Evolutionary conservation across 305 asterid genomes (phyloP).

Genomic region (Stenogyne calaminthoides): DNA sequence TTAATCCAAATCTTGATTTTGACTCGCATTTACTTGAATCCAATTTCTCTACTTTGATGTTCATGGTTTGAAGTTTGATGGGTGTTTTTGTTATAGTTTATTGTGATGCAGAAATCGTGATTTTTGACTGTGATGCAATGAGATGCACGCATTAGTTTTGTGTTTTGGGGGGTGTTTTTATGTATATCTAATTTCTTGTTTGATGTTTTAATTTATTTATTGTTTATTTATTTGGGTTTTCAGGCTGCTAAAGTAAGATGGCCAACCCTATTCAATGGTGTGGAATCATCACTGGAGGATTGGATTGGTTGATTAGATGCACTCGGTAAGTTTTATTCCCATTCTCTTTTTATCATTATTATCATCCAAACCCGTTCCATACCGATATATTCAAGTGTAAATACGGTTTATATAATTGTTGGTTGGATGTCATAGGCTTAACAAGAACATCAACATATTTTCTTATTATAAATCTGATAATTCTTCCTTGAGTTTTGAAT

Average conservation of each 20-base stretch:
- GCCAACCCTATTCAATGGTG: constrained; percentile 74
- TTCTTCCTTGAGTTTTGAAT: no score
- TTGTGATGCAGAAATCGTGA: constrained; percentile 4
- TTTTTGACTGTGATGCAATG: neutral
- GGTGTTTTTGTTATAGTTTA: neutral
- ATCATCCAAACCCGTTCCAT: neutral
- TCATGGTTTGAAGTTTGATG: neutral
- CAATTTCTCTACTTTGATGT: constrained; percentile 5
- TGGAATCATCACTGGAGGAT: constrained; percentile 68
- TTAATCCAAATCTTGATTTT: constrained; percentile 15
- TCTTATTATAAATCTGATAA: no score
- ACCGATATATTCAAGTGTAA: neutral
- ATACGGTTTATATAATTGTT: neutral
- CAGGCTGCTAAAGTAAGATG: constrained; percentile 79
- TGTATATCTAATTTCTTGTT: neutral
- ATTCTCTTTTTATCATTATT: neutral
- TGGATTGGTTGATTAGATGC: constrained; percentile 98
- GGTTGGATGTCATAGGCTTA: neutral
- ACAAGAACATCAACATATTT: neutral
- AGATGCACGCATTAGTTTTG: neutral
- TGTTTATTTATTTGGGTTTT: neutral
- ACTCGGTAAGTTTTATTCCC: constrained; percentile 46
- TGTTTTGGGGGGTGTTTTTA: neutral
- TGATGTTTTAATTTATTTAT: neutral
- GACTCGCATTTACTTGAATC: constrained; percentile 23